phyloP scores from a whole-genome alignment of 2,329 filamentous ascomycete species.

The Fusarium burgessii region DNA sequence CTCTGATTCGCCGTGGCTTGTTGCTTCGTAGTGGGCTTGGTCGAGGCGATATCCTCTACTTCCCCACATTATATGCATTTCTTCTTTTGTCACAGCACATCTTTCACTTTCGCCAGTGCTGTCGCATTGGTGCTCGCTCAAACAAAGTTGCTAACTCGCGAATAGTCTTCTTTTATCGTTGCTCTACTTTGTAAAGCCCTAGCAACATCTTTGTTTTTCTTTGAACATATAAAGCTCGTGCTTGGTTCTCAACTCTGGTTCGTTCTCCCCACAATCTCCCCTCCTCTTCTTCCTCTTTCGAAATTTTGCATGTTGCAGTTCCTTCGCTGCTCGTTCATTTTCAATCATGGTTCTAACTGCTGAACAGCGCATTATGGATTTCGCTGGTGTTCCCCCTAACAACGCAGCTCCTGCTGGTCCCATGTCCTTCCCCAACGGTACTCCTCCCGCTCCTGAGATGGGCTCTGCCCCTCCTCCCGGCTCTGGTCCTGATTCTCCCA shows the following conservation, averaged over 20 bases:
- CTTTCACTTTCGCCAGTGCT: neutral
- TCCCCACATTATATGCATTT: neutral
- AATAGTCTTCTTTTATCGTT: slow-evolving; percentile 34
- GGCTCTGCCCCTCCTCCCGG: slow-evolving; percentile 51
- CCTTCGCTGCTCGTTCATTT: neutral
- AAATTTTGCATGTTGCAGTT: neutral
- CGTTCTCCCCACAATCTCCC: neutral
- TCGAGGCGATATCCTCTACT: neutral
- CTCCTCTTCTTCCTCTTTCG: neutral
- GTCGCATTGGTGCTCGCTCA: neutral
- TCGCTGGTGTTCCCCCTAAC: slow-evolving; percentile 49
- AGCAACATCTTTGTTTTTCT: slow-evolving; percentile 37
- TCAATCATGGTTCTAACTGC: slow-evolving; percentile 15
- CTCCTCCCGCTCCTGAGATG: slow-evolving; percentile 55
- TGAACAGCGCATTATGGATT: slow-evolving; percentile 49
- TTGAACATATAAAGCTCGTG: slow-evolving; percentile 37
- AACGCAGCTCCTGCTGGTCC: slow-evolving; percentile 49
- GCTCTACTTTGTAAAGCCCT: slow-evolving; percentile 39
- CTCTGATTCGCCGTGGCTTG: slow-evolving; percentile 7
- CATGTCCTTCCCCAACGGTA: slow-evolving; percentile 56
- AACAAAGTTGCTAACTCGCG: slow-evolving; percentile 18
- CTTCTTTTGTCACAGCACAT: neutral
- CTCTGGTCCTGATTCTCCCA: slow-evolving; percentile 60
- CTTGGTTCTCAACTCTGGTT: slow-evolving; percentile 34
- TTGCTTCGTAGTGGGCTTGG: neutral